These are phyloP conservation scores for Phytophthora citrophthora DNA, from an alignment of 352 stramenopile species.

Conservation along the genomic window DNA sequence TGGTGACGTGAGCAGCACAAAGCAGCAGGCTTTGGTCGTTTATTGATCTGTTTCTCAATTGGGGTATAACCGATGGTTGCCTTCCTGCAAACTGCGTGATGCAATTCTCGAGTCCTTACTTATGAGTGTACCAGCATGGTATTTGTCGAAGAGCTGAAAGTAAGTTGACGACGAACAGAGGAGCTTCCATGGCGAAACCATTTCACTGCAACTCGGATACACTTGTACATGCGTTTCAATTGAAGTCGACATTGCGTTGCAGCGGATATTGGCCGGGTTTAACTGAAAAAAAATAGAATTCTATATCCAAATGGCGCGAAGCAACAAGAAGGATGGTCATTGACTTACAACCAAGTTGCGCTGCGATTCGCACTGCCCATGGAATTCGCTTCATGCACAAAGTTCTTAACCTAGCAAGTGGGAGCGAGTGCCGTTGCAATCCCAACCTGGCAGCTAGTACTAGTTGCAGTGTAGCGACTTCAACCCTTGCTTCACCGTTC, in stretches of 20 bases:
- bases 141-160: neutral
- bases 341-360: neutral
- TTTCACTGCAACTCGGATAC: neutral
- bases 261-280: neutral
- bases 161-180: neutral
- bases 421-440: neutral
- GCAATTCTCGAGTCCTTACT: too few species aligned
- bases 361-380: too few species aligned
- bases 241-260: conserved; percentile 9
- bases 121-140: too few species aligned
- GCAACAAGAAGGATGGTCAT: neutral
- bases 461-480: neutral
- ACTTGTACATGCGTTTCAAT: conserved; percentile 1
- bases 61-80: too few species aligned
- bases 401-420: neutral
- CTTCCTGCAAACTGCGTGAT: too few species aligned
- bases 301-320: neutral
- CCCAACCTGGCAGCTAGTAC: neutral
- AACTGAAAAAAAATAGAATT: conserved; percentile 5
- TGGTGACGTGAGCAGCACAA: conserved; percentile 7
- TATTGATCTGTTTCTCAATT: too few species aligned
- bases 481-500: neutral
- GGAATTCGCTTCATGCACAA: too few species aligned
- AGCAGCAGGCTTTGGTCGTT: neutral
- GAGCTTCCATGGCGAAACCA: neutral